phyloP scores from a whole-genome alignment of 257 asterid species.

The Nicotiana paniculata region DNA sequence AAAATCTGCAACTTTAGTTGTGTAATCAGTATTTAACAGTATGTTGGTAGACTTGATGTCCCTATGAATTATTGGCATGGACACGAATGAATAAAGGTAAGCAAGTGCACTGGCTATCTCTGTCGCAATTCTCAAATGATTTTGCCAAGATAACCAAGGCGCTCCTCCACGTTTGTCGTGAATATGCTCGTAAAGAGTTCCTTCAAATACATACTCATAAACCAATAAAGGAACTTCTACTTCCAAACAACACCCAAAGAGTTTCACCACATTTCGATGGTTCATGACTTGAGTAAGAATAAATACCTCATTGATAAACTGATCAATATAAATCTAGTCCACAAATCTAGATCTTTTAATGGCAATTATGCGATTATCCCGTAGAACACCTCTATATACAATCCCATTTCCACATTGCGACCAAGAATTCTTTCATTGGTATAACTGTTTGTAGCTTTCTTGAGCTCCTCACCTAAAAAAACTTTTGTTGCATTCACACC shows the following conservation, averaged over 20 bases:
- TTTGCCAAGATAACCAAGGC: not conserved
- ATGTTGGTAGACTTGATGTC: not conserved
- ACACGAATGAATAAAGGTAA: not conserved
- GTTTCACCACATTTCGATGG: not conserved
- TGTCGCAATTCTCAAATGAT: not conserved
- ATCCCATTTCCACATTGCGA: constrained; percentile 1
- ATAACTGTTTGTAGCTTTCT: constrained; percentile 29
- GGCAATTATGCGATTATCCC: not conserved
- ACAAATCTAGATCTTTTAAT: not conserved
- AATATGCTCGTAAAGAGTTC: not conserved
- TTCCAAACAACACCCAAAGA: not conserved
- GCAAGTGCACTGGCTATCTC: not conserved
- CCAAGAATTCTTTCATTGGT: not conserved
- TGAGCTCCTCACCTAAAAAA: constrained; percentile 16
- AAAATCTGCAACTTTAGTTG: not conserved
- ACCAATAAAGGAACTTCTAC: not conserved
- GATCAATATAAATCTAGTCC: not conserved
- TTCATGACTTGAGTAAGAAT: not conserved
- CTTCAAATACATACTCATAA: not conserved
- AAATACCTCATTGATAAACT: not conserved
- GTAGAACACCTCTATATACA: not conserved
- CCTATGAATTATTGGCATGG: not conserved
- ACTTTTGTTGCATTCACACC: constrained; percentile 19
- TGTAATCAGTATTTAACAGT: not conserved
- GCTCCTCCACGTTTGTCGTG: not conserved